Conservation (phyloP, 345 rosid genomes). For the Nasturtium officinale region DNA sequence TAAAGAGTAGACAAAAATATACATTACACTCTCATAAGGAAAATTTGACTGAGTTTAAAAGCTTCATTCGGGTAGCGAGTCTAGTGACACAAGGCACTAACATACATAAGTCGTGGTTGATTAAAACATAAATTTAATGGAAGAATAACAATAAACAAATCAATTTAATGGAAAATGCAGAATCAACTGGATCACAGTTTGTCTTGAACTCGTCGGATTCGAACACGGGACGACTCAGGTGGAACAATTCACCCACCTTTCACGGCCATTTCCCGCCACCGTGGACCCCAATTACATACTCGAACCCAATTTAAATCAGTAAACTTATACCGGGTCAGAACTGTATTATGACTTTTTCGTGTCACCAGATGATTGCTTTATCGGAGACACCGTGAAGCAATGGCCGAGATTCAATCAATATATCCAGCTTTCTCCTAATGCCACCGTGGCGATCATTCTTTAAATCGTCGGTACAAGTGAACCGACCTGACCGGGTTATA, state of each 20-base stretch:
- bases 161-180: background rate
- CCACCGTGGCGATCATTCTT: constrained; percentile 56
- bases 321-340: constrained; percentile 8
- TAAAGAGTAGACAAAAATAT: no score
- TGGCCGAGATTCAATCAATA: constrained; percentile 78
- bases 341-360: background rate
- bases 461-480: constrained; percentile 53
- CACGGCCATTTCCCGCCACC: constrained; percentile 62
- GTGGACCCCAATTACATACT: constrained; percentile 1
- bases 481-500: constrained; percentile 56
- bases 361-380: constrained; percentile 51
- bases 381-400: constrained; percentile 66
- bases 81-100: background rate
- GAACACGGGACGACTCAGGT: constrained; percentile 78
- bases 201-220: constrained; percentile 42
- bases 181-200: background rate
- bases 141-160: constrained; percentile 16
- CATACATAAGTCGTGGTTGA: background rate
- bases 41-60: no score
- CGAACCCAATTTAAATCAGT: background rate
- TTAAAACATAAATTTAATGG: background rate
- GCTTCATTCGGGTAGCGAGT: no score
- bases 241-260: constrained; percentile 44
- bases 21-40: no score
- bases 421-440: constrained; percentile 46